phyloP scores from a whole-genome alignment of 2,329 filamentous ascomycete species.

The Xylaria sp. region DNA sequence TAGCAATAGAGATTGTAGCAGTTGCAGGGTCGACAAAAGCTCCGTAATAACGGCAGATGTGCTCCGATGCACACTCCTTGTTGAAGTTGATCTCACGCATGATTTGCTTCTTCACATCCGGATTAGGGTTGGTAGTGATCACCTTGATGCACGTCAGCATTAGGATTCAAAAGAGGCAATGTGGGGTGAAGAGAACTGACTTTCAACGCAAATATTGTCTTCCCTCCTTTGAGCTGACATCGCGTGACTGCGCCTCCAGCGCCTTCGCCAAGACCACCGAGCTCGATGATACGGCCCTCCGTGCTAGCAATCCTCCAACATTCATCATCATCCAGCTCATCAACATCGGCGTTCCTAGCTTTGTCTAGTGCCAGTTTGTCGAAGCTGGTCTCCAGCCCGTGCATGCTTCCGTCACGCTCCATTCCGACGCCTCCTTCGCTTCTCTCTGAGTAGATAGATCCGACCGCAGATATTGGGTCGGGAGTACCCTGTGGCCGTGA shows the following conservation, averaged over 20 bases:
- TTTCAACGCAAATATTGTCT: slow-evolving; percentile 96
- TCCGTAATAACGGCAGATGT: slow-evolving; percentile 97
- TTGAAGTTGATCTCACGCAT: slow-evolving; percentile 97
- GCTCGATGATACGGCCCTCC: slow-evolving; percentile 86
- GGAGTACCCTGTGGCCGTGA: slow-evolving; percentile 74
- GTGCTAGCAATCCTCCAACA: slow-evolving; percentile 91
- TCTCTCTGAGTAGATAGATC: slow-evolving; percentile 82
- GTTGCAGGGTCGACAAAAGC: slow-evolving; percentile 97
- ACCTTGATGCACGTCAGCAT: slow-evolving; percentile 66
- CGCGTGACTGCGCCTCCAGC: slow-evolving; percentile 95
- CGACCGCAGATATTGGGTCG: slow-evolving; percentile 89
- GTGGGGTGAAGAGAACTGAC: slow-evolving; percentile 58
- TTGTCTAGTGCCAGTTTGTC: slow-evolving; percentile 85
- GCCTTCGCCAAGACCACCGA: slow-evolving; percentile 91
- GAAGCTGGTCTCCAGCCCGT: slow-evolving; percentile 75
- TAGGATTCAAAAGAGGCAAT: slow-evolving; percentile 20
- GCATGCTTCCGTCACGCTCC: slow-evolving; percentile 84
- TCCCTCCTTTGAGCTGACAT: slow-evolving; percentile 88
- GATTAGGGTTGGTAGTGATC: slow-evolving; percentile 97
- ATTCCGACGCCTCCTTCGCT: slow-evolving; percentile 79
- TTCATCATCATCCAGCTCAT: slow-evolving; percentile 90
- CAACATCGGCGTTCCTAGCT: slow-evolving; percentile 85
- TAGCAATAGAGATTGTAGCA: slow-evolving; percentile 96
- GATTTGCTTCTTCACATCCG: slow-evolving; percentile 98
- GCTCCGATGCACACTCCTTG: slow-evolving; percentile 93